phyloP scores from a whole-genome alignment of 139 green algal genomes.

The Coccomyxa sp. region DNA sequence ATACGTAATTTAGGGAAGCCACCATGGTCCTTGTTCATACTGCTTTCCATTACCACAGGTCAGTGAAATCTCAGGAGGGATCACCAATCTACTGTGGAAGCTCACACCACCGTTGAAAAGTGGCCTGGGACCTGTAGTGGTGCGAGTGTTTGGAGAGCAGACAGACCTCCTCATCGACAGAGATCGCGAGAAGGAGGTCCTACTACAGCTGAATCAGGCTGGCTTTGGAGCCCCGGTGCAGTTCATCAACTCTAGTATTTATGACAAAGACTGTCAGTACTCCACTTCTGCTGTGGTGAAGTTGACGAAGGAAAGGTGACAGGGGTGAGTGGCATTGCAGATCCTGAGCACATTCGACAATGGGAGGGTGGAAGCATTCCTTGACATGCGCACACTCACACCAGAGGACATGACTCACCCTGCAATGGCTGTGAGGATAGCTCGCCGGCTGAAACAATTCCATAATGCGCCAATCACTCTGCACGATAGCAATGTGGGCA shows the following conservation, averaged over 20 bases:
- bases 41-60: constrained; percentile 33
- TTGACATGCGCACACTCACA: constrained; percentile 52
- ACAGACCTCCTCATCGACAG: constrained; percentile 87
- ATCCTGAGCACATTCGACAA: constrained; percentile 77
- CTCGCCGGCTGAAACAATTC: constrained; percentile 47
- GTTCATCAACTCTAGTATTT: not conserved
- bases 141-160: constrained; percentile 87
- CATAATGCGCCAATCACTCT: constrained; percentile 27
- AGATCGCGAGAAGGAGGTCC: constrained; percentile 45
- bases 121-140: constrained; percentile 43
- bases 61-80: constrained; percentile 70
- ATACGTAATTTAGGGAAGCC: not conserved
- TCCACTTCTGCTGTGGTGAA: not conserved
- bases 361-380: constrained; percentile 76
- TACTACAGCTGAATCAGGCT: constrained; percentile 50
- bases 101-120: constrained; percentile 19
- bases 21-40: not conserved
- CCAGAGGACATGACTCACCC: constrained; percentile 62
- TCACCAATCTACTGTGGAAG: constrained; percentile 82
- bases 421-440: constrained; percentile 51
- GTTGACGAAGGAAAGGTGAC: not conserved
- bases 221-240: constrained; percentile 76
- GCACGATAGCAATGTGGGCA: not conserved
- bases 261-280: too few relatives aligned
- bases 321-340: constrained; percentile 17